Evolutionary conservation across 2,329 filamentous ascomycete genomes (phyloP).

Genomic region (Fusarium tjaetaba): DNA sequence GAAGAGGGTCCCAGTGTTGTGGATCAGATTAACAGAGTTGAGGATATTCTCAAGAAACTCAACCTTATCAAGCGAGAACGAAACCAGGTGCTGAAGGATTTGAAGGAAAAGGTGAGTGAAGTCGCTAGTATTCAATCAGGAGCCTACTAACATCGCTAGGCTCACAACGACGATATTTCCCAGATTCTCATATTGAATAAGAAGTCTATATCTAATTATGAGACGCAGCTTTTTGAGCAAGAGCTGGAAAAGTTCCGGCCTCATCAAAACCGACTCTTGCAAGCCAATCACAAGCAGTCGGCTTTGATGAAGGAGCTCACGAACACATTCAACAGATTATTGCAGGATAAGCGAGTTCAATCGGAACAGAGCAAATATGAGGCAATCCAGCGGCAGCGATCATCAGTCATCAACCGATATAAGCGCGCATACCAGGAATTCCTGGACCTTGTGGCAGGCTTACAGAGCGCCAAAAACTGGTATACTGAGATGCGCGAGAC

Average conservation of each 20-base stretch:
- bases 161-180: constrained; percentile 96
- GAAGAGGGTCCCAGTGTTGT: constrained; percentile 82
- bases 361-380: constrained; percentile 97
- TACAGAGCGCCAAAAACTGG: constrained; percentile 90
- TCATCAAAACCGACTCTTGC: constrained; percentile 88
- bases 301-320: constrained; percentile 96
- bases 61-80: constrained; percentile 93
- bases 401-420: constrained; percentile 84
- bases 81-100: constrained; percentile 90
- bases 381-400: constrained; percentile 82
- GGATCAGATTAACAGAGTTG: constrained; percentile 89
- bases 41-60: constrained; percentile 89
- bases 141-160: constrained; percentile 60
- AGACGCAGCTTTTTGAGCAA: constrained; percentile 90
- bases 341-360: constrained; percentile 93
- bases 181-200: constrained; percentile 98
- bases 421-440: constrained; percentile 93
- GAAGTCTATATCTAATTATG: constrained; percentile 92
- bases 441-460: constrained; percentile 84
- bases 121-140: not conserved
- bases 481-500: constrained; percentile 97
- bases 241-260: constrained; percentile 98
- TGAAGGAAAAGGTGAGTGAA: constrained; percentile 88
- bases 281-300: constrained; percentile 95
- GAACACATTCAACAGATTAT: constrained; percentile 81